Conservation (phyloP, 139 green algal genomes). For the Limnomonas spitsbergensis region DNA sequence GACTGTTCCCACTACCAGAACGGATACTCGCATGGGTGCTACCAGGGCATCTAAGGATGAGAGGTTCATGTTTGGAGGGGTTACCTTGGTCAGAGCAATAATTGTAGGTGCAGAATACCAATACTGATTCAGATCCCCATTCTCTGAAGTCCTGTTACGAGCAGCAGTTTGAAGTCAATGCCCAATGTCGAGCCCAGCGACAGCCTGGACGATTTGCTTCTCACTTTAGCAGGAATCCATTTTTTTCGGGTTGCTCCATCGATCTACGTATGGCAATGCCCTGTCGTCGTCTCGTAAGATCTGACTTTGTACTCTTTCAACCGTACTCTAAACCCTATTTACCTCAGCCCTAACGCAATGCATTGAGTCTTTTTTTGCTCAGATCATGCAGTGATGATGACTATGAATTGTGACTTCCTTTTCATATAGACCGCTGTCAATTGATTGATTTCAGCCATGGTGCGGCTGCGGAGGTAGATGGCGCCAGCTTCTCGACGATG, state of each 20-base stretch:
- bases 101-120: slow-evolving; percentile 13
- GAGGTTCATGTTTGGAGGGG: neutral
- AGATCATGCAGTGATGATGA: neutral
- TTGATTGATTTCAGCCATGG: too few species aligned
- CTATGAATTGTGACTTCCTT: neutral
- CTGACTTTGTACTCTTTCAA: too few species aligned
- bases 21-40: neutral
- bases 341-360: neutral
- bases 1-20: neutral
- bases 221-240: neutral
- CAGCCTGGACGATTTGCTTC: neutral
- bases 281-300: neutral
- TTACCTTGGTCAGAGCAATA: neutral
- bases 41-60: neutral
- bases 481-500: neutral
- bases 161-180: neutral
- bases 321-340: too few species aligned
- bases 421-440: neutral
- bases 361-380: neutral
- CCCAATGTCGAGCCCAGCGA: neutral
- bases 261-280: neutral
- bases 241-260: neutral
- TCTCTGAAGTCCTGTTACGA: slow-evolving; percentile 2
- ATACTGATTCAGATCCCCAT: slow-evolving; percentile 7
- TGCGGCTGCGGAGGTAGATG: too few species aligned